Conservation (phyloP, 345 rosid genomes). For the Hibiscus tridactylites region DNA sequence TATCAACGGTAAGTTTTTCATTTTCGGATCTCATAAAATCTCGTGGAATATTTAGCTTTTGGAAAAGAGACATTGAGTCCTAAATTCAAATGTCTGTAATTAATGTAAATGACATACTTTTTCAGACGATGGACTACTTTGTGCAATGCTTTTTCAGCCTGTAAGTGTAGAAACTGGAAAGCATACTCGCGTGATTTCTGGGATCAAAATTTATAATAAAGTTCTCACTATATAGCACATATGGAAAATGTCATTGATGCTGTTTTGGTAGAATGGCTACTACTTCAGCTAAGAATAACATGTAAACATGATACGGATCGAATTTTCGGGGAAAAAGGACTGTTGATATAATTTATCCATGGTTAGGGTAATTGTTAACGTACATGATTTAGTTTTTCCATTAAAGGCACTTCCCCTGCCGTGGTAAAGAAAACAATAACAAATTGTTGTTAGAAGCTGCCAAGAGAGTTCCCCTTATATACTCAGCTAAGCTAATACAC, state of each 20-base stretch:
- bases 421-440: slow-evolving; percentile 1
- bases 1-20: slow-evolving; percentile 5
- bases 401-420: background rate
- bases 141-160: background rate
- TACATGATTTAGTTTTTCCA: background rate
- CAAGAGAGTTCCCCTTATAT: background rate
- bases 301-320: background rate
- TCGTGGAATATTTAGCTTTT: slow-evolving; percentile 1
- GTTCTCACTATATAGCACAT: background rate
- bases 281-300: background rate
- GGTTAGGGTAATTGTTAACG: slow-evolving; percentile 3
- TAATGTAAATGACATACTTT: background rate
- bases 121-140: background rate
- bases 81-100: slow-evolving; percentile 1
- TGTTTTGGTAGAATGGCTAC: background rate
- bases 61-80: slow-evolving; percentile 8
- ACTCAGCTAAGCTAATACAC: background rate
- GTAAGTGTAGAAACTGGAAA: background rate
- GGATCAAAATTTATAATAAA: background rate
- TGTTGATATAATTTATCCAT: no score
- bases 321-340: no score
- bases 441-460: background rate
- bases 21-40: background rate
- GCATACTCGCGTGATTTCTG: background rate
- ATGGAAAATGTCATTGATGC: background rate